A percentile compares a stretch with the other conserved stretches of the same genome.
These are phyloP conservation scores for Dendrobium catenatum DNA, from an alignment of 106 monocot species.

Conservation along the genomic window DNA sequence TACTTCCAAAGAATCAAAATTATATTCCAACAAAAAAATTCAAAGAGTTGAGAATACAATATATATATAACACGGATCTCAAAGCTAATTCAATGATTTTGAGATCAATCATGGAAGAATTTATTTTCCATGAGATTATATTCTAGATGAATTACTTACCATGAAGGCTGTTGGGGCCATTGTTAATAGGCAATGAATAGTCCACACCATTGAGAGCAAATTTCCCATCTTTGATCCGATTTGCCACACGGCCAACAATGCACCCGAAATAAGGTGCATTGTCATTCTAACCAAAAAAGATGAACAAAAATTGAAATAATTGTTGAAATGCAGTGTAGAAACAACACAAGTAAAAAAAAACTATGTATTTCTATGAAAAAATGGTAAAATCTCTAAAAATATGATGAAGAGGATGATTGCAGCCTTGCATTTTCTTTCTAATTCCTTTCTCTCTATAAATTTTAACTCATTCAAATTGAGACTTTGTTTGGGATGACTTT, in stretches of 20 bases:
- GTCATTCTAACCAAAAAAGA: conserved; percentile 27
- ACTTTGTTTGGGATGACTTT: too few relatives aligned
- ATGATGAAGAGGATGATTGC: neutral
- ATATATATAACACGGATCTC: too few relatives aligned
- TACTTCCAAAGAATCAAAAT: neutral
- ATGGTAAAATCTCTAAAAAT: neutral
- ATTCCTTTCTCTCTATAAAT: neutral
- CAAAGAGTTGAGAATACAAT: neutral
- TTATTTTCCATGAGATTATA: neutral
- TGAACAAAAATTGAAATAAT: neutral
- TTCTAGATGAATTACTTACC: conserved; percentile 18
- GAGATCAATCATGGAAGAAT: too few relatives aligned
- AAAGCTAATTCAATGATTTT: too few relatives aligned
- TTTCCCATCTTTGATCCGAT: conserved; percentile 57
- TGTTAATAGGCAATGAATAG: conserved; percentile 54
- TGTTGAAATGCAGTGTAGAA: neutral
- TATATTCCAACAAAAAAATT: neutral
- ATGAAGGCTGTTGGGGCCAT: conserved; percentile 60
- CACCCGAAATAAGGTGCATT: conserved; percentile 56
- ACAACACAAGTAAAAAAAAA: neutral
- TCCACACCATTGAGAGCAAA: conserved; percentile 50
- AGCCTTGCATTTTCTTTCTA: neutral
- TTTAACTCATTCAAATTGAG: too few relatives aligned
- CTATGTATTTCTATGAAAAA: neutral
- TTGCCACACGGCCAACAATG: conserved; percentile 70